A percentile compares a stretch with the other conserved stretches of the same genome.
phyloP scores from a whole-genome alignment of 1,284 basidiomycete genomes.

The Sanguinoderma infundibulare region DNA sequence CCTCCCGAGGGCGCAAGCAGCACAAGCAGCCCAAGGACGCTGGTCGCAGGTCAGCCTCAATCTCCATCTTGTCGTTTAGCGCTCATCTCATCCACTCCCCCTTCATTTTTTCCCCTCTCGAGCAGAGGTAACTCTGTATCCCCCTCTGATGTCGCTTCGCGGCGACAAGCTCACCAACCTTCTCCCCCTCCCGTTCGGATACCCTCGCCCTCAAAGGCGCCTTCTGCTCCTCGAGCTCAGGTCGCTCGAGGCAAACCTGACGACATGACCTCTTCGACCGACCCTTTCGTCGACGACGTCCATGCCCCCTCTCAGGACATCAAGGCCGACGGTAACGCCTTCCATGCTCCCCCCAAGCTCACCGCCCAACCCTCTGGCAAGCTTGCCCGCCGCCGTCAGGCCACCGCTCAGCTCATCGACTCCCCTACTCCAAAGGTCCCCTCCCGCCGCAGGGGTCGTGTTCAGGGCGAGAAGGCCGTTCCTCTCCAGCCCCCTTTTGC shows the following conservation, averaged over 20 bases:
- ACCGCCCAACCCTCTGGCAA: constrained; percentile 54
- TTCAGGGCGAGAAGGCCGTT: constrained; percentile 15
- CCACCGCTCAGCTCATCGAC: constrained; percentile 33
- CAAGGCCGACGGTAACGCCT: constrained; percentile 33
- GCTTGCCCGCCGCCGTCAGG: constrained; percentile 57
- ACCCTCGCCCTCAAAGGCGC: constrained; percentile 63
- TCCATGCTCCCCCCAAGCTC: constrained; percentile 45
- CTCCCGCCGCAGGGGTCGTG: constrained; percentile 42
- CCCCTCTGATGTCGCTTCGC: constrained; percentile 43
- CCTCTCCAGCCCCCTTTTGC: constrained; percentile 13
- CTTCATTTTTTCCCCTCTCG: constrained; percentile 2
- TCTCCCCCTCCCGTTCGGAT: constrained; percentile 52
- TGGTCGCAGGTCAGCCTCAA: constrained; percentile 34
- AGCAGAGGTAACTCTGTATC: constrained; percentile 53
- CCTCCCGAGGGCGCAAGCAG: constrained; percentile 38
- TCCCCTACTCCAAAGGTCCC: constrained; percentile 46
- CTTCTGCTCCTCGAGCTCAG: constrained; percentile 37
- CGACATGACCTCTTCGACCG: constrained; percentile 50
- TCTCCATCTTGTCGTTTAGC: constrained; percentile 12
- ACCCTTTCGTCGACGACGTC: constrained; percentile 58
- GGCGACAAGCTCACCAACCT: constrained; percentile 57
- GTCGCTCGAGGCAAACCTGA: constrained; percentile 26
- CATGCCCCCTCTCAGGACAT: constrained; percentile 2
- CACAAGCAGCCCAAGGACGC: constrained; percentile 37
- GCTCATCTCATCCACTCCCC: constrained; percentile 17